Base-by-base conservation (phyloP, 75 land plant genomes). In the Picea sitchensis region DNA sequence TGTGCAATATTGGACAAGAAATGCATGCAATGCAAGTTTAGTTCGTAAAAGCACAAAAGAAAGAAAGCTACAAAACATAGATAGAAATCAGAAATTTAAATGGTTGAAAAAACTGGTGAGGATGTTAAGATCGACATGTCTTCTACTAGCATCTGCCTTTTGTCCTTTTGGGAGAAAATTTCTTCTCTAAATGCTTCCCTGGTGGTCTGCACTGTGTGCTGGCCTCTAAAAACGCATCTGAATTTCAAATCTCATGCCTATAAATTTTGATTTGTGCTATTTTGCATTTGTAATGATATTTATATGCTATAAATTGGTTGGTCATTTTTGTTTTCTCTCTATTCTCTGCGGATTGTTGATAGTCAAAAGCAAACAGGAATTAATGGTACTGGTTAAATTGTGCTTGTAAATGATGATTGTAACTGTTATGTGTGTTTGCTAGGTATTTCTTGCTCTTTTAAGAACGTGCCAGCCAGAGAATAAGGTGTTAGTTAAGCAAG, bases 401-500 rank as follows among this genome's bases (percentile, higher is more conserved):
- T 71, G 26, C 44, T 32, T 30, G 32, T 34, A 71, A 18, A 34
- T 77, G 41, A 78, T 21, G n/a, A 9, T 78, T 17, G 80, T 78
- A 30, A 44, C 77, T 15, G 11, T 11, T 26, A 21, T 65, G 11
- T 9, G 15, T 21, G 12, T 21, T 1, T 21, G 9, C 15, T 85
- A 98, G 99, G 99, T 98, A 68, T 98, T 98, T 86, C 95, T 98
- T 80, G 99, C 99, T 30, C 91, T 98, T 58, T 84, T 98, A 61
- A 88, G 99, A 74, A 98, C 99, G 38, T 98, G 99, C 76, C 99
- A 98, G 76, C 98, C 98, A 14, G 99, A 98, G 76, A 95, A 98
- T 82, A 94, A 94, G 83, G 82, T 92, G 77, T 78, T 98, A 68
- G 99, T 94, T 32, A 98, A 89, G 76, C 99, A 98, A 79, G 99